These are phyloP conservation scores for Penicillium silybi DNA, from an alignment of 495 filamentous ascomycete species.

Conservation along the genomic window DNA sequence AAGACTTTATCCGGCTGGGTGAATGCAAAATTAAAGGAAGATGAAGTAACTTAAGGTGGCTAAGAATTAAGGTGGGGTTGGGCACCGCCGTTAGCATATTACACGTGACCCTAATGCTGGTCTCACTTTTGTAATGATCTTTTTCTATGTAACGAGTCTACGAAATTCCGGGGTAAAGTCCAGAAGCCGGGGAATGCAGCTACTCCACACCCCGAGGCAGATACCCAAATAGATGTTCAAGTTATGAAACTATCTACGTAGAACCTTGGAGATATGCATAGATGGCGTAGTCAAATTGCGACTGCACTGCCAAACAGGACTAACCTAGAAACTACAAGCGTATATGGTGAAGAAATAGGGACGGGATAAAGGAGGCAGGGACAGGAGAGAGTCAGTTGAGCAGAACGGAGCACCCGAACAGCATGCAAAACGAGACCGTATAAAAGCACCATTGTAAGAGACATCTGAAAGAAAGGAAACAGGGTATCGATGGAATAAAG, in stretches of 20 bases:
- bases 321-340: neutral
- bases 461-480: constrained; percentile 14
- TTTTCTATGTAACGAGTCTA: too few relatives aligned
- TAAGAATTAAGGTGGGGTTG: too few relatives aligned
- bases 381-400: neutral
- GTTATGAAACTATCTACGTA: neutral
- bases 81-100: too few relatives aligned
- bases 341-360: neutral
- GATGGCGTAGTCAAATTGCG: neutral
- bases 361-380: neutral
- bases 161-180: too few relatives aligned
- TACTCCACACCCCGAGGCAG: too few relatives aligned
- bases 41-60: too few relatives aligned
- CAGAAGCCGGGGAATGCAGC: too few relatives aligned
- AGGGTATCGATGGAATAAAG: constrained; percentile 37
- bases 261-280: neutral
- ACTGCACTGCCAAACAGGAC: neutral
- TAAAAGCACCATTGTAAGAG: neutral
- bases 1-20: too few relatives aligned
- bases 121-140: too few relatives aligned
- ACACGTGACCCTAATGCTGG: too few relatives aligned
- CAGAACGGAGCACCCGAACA: neutral
- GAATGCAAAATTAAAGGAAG: too few relatives aligned
- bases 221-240: neutral
- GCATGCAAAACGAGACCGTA: constrained; percentile 9